Evolutionary conservation across 78 protist species (phyloP), one percentile per base, ranked within the genome.

Genomic region (Guillardia theta): DNA sequence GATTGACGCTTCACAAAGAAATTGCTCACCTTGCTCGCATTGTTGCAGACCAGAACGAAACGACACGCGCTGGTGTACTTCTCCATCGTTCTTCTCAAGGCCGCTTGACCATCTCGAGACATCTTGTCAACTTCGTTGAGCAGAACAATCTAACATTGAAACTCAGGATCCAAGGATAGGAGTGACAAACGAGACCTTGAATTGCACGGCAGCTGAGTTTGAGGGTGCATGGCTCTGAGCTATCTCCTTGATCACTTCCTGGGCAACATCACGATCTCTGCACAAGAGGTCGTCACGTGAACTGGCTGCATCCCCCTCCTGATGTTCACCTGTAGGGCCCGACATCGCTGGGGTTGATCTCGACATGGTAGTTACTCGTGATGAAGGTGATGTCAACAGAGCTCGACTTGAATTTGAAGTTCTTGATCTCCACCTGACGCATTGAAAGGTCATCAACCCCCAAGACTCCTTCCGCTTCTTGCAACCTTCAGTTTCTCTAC

Each of bases 21-120:
- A 1, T 12, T 0, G 39, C 80, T 36, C 37, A 64, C 88, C 48
- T 78, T 78, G 54, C 64, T 48, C 30, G 53, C 70, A 15, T 44
- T 87, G 70, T 19, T 87, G 92, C 92, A 87, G 41, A 44, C 6
- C 53, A 87, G 22, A 8, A 87, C 33, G 92, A 87, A 47, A 8
- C 92, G 92, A 48, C 92, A 87, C 27, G 94, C 90, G 15, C 76
- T 0, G 24, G 94, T 92, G 96, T 97, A 98, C 54, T 88, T 95
- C 50, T 99, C 99, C 99, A 99, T 99, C 0, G 99, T 98, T 41
- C 99, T 97, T 27, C 99, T 96, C 27, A 99, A 98, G 19, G 99
- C 99, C 24, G 97, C 98, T 94, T 99, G 99, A 0, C 99, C 99
- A 15, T 96, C 96, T 21, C 92, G 46, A 22, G 98, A 54, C 48